Conservation (phyloP, 352 stramenopile species). For the Pythium dissotocum region DNA sequence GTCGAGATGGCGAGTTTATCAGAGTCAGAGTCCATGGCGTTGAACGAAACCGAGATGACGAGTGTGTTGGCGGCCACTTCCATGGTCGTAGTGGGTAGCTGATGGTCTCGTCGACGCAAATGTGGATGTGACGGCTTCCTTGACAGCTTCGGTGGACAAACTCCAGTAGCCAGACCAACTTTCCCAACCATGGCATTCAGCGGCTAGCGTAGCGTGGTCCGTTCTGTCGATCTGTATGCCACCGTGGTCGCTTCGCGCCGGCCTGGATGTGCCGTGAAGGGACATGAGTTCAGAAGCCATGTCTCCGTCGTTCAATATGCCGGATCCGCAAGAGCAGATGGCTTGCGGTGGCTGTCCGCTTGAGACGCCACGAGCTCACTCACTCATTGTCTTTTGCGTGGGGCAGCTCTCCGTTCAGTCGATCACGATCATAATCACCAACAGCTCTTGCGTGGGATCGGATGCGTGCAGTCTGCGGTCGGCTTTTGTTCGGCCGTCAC, state of each 20-base stretch:
- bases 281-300: neutral
- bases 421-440: neutral
- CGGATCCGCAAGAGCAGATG: neutral
- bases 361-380: neutral
- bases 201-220: neutral
- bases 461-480: neutral
- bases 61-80: neutral
- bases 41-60: constrained; percentile 7
- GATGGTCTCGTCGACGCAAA: neutral
- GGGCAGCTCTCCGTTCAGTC: neutral
- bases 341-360: constrained; percentile 1
- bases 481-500: neutral
- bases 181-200: neutral
- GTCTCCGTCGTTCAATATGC: constrained; percentile 1
- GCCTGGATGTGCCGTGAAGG: neutral
- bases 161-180: neutral
- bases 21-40: neutral
- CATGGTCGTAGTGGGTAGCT: neutral
- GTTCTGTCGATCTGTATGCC: neutral
- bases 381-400: neutral
- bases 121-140: neutral
- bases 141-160: neutral
- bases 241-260: neutral
- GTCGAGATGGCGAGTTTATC: neutral
- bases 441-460: neutral